A percentile compares a stretch with the other conserved stretches of the same genome.
phyloP scores from a whole-genome alignment of 2,329 filamentous ascomycete species.

The Fusarium kyushuense region DNA sequence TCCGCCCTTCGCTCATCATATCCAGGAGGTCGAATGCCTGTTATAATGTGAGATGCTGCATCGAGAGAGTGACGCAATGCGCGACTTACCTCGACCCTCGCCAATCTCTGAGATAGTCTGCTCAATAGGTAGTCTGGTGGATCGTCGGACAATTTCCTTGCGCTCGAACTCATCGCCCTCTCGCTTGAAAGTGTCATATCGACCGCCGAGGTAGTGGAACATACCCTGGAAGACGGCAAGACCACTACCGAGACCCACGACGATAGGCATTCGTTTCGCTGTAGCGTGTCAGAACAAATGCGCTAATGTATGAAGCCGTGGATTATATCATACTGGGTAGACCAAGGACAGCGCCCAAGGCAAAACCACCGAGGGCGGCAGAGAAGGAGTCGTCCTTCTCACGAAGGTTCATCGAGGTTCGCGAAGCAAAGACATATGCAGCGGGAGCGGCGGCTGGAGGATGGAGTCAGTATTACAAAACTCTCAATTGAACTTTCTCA shows the following conservation, averaged over 20 bases:
- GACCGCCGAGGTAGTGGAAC: constrained; percentile 76
- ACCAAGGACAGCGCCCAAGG: constrained; percentile 78
- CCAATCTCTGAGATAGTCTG: constrained; percentile 86
- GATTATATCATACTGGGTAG: constrained; percentile 78
- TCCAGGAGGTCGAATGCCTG: constrained; percentile 83
- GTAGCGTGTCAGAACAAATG: constrained; percentile 35
- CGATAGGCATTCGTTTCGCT: constrained; percentile 71
- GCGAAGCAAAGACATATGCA: constrained; percentile 81
- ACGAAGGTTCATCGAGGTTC: constrained; percentile 84
- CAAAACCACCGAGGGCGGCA: constrained; percentile 79
- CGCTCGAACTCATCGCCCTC: constrained; percentile 78
- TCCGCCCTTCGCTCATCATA: constrained; percentile 87
- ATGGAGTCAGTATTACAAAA: constrained; percentile 44
- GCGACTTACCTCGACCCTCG: constrained; percentile 81
- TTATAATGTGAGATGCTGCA: constrained; percentile 31
- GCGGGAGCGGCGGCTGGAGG: constrained; percentile 70
- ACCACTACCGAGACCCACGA: constrained; percentile 73
- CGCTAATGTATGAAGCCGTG: constrained; percentile 9
- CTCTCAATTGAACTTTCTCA: constrained; percentile 35
- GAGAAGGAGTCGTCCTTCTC: constrained; percentile 86
- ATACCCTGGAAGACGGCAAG: constrained; percentile 70
- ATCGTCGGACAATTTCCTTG: constrained; percentile 79
- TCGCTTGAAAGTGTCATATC: constrained; percentile 64
- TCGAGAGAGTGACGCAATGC: constrained; percentile 4
- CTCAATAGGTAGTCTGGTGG: constrained; percentile 78